Percentiles rank a stretch among this genome's conserved stretches.
These are phyloP conservation scores for Aspergillus terreus DNA, from an alignment of 2,329 filamentous ascomycete genomes.

Conservation along the genomic window DNA sequence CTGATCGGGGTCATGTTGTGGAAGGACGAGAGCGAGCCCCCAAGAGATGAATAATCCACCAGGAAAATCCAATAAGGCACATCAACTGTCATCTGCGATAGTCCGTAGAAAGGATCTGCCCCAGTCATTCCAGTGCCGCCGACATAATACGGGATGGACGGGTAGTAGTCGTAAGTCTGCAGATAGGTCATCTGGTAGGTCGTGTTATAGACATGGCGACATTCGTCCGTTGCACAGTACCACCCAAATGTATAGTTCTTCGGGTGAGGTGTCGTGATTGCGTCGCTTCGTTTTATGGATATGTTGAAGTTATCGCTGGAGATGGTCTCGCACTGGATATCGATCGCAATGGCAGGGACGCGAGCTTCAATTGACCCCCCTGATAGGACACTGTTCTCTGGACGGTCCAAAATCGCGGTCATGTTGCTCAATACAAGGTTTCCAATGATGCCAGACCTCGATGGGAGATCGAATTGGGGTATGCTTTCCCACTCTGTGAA, in stretches of 20 bases:
- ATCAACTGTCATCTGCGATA: not conserved
- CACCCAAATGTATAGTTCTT: not conserved
- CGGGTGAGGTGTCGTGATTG: not conserved
- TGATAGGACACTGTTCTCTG: not conserved
- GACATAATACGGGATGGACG: not conserved
- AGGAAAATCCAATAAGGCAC: not conserved
- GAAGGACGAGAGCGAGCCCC: not conserved
- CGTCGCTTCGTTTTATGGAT: not conserved
- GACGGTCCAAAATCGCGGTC: not conserved
- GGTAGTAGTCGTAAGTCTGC: not conserved
- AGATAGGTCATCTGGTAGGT: not conserved
- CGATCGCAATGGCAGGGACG: not conserved
- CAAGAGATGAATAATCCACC: not conserved
- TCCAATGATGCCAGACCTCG: not conserved
- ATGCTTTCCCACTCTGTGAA: slow-evolving; percentile 1
- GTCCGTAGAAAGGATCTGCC: not conserved
- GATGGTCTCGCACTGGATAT: not conserved
- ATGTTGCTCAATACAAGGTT: not conserved
- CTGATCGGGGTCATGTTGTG: not conserved
- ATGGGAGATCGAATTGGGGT: not conserved
- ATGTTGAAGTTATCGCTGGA: not conserved
- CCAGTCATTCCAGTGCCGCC: not conserved
- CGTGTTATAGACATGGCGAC: not conserved
- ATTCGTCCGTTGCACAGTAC: not conserved
- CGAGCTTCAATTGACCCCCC: not conserved